Evolutionary conservation across 2,329 filamentous ascomycete genomes (phyloP).

Genomic region (Penicillium sp.): DNA sequence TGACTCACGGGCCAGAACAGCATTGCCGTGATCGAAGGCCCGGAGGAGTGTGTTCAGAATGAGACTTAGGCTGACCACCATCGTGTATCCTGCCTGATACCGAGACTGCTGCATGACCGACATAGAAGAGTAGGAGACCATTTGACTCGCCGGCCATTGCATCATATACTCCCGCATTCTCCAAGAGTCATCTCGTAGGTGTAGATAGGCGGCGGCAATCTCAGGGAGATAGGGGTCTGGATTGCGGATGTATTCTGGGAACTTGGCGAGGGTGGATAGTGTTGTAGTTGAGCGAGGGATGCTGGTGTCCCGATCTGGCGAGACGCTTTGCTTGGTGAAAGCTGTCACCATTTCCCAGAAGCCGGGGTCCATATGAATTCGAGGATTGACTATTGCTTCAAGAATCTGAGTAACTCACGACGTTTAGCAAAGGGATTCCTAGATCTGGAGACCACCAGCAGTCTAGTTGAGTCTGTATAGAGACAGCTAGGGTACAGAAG

Average conservation of each 20-base stretch:
- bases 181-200: conserved; percentile 14
- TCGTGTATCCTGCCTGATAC: conserved; percentile 20
- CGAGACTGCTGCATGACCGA: conserved; percentile 12
- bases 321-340: conserved; percentile 1
- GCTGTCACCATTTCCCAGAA: conserved; percentile 16
- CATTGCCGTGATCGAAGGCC: conserved; percentile 15
- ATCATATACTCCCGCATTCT: conserved; percentile 10
- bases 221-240: conserved; percentile 15
- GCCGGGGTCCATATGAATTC: conserved; percentile 16
- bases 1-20: conserved; percentile 11
- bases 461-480: too few relatives aligned
- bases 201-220: conserved; percentile 17
- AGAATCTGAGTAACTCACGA: conserved; percentile 15
- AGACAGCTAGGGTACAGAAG: too few relatives aligned
- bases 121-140: not conserved
- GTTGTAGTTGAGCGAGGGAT: conserved; percentile 2
- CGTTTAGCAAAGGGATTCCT: not conserved
- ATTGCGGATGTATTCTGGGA: conserved; percentile 14
- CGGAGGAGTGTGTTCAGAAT: conserved; percentile 21
- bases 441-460: too few relatives aligned
- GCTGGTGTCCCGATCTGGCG: not conserved
- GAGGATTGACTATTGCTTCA: conserved; percentile 22
- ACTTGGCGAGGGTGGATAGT: conserved; percentile 12
- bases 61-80: conserved; percentile 18
- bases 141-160: not conserved